These are phyloP conservation scores for Fusarium aywerte DNA, from an alignment of 2,329 filamentous ascomycete species.

Conservation along the genomic window DNA sequence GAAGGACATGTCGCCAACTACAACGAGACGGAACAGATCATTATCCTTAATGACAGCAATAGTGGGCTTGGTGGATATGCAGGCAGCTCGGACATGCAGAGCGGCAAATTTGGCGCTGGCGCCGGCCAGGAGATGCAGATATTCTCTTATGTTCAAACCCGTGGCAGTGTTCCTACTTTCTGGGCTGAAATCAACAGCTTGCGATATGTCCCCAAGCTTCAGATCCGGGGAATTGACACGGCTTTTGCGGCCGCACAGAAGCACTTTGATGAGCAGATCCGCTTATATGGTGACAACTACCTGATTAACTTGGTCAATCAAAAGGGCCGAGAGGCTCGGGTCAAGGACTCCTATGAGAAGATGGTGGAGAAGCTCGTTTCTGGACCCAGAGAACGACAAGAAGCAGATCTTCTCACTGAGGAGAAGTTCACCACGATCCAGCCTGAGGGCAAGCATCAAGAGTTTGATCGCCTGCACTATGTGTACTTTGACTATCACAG, in stretches of 20 bases:
- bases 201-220: constrained; percentile 89
- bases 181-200: constrained; percentile 97
- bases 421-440: constrained; percentile 88
- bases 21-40: constrained; percentile 96
- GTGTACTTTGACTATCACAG: constrained; percentile 99
- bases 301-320: constrained; percentile 98
- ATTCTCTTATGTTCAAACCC: constrained; percentile 93
- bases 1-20: constrained; percentile 97
- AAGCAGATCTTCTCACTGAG: constrained; percentile 72
- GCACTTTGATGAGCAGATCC: constrained; percentile 95
- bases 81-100: constrained; percentile 79
- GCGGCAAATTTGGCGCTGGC: constrained; percentile 70
- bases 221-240: constrained; percentile 85
- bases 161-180: constrained; percentile 94
- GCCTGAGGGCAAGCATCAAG: constrained; percentile 64
- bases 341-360: constrained; percentile 95
- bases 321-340: constrained; percentile 85
- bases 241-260: constrained; percentile 81
- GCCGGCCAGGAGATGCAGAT: constrained; percentile 83
- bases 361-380: constrained; percentile 82
- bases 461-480: constrained; percentile 90
- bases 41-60: constrained; percentile 85
- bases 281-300: constrained; percentile 94
- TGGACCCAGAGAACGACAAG: constrained; percentile 71
- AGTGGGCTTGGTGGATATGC: constrained; percentile 83